A percentile compares a stretch with the other conserved stretches of the same genome.
These are phyloP conservation scores for Acaromyces ingoldii DNA, from an alignment of 1,284 basidiomycete genomes.

Conservation along the genomic window DNA sequence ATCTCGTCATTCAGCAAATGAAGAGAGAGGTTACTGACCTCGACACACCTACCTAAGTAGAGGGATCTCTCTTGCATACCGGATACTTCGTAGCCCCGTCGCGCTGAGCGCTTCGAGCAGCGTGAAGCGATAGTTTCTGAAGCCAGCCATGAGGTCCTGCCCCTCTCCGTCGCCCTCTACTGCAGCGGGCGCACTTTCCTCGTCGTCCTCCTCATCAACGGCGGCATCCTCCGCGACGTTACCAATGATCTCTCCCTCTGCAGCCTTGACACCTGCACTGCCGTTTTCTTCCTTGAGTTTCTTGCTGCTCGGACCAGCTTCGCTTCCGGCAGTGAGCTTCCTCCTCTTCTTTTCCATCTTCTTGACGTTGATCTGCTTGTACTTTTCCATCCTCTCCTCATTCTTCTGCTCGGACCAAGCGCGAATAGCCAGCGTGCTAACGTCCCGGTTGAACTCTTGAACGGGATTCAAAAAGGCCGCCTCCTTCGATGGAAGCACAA, in stretches of 20 bases:
- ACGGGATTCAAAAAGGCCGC: slow-evolving; percentile 87
- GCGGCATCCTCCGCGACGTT: neutral
- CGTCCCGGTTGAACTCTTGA: slow-evolving; percentile 95
- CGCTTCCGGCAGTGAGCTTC: neutral
- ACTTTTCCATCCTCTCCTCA: slow-evolving; percentile 52
- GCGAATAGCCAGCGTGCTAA: slow-evolving; percentile 81
- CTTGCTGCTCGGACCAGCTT: neutral
- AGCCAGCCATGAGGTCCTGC: slow-evolving; percentile 38
- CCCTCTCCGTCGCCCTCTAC: neutral
- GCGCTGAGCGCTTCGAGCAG: slow-evolving; percentile 93
- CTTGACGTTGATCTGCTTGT: slow-evolving; percentile 25
- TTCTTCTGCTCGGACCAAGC: slow-evolving; percentile 75
- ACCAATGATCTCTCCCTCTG: neutral
- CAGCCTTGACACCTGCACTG: neutral
- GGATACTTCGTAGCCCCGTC: slow-evolving; percentile 89
- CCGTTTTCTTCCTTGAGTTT: neutral
- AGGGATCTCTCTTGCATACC: slow-evolving; percentile 96
- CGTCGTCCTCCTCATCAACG: neutral
- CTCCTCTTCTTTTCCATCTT: slow-evolving; percentile 7
- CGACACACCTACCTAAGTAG: slow-evolving; percentile 84
- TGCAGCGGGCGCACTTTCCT: neutral
- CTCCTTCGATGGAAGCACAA: slow-evolving; percentile 46
- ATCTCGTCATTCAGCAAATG: too few species aligned
- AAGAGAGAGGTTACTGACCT: too few species aligned
- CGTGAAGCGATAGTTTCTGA: slow-evolving; percentile 65